A percentile compares a stretch with the other conserved stretches of the same genome.
Evolutionary conservation across 176 grass and related monocot species (phyloP).

Genomic region (Cocos nucifera): DNA sequence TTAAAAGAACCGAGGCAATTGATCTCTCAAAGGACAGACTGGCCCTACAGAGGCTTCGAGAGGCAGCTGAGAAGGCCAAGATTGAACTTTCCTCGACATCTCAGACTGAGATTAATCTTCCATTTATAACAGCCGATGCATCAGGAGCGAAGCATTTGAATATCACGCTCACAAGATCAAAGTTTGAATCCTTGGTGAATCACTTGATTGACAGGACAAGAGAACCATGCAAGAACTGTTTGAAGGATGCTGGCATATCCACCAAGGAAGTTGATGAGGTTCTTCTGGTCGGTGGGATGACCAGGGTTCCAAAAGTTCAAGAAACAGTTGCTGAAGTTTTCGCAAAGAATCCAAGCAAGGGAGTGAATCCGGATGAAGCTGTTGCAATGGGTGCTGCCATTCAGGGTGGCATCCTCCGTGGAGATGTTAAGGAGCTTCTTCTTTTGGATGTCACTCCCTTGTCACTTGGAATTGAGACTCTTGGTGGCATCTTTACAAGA

Average conservation of each 20-base stretch:
- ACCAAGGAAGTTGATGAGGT: conserved; percentile 72
- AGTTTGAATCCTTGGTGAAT: conserved; percentile 57
- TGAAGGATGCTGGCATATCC: conserved; percentile 59
- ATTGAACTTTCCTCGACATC: conserved; percentile 65
- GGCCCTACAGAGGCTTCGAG: conserved; percentile 51
- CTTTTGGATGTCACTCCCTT: conserved; percentile 66
- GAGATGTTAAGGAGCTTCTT: conserved; percentile 82
- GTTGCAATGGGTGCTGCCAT: conserved; percentile 68
- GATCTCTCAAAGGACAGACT: conserved; percentile 64
- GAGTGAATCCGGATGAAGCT: conserved; percentile 73
- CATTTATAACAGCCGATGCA: conserved; percentile 70
- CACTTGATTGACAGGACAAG: conserved; percentile 57
- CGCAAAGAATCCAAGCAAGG: conserved; percentile 59
- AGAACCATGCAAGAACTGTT: conserved; percentile 56
- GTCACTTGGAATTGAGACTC: conserved; percentile 70
- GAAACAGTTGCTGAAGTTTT: conserved; percentile 56
- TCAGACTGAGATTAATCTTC: conserved; percentile 68
- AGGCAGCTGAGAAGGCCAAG: conserved; percentile 75
- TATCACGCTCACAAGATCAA: conserved; percentile 62
- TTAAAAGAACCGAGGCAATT: conserved; percentile 52
- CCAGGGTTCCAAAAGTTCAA: conserved; percentile 73
- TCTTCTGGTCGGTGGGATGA: conserved; percentile 75
- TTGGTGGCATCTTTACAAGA: conserved; percentile 70
- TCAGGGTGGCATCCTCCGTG: conserved; percentile 68
- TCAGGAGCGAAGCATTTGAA: conserved; percentile 74